Evolutionary conservation across 75 land plant genomes (phyloP), one percentile per base, ranked within the genome.

Genomic region (Ceratopteris richardii): DNA sequence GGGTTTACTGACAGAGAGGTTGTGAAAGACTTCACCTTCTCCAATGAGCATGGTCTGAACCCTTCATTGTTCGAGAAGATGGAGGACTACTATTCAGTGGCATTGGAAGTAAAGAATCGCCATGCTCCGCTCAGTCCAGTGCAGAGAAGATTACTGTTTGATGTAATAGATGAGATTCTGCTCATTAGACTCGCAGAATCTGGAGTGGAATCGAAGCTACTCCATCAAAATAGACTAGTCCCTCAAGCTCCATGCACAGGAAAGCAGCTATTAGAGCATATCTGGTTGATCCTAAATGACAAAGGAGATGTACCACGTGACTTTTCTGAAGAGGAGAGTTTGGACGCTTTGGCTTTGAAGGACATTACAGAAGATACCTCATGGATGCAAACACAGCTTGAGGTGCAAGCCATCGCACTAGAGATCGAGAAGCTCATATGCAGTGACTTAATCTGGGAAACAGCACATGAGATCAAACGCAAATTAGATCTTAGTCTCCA

Each of bases 111-210:
- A 2, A 52, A 22, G 24, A 23, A 2, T 14, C 3, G 54, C 24
- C 14, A 26, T 19, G 23, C 2, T 2, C 23, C 54, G 23, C 29
- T 2, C 1, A 26, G 25, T 52, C 5, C 7, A 26, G 2, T 26
- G 29, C 3, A 4, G 22, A 23, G 54, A 26, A 52, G 54, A 28
- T 4, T 52, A 14, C 54, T 52, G 3, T 52, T 52, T 26, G 54
- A 52, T 52, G 28, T 26, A 23, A 14, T 14, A 1, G 54, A 52
- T 26, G 28, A 52, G 14, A 52, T 52, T 52, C 54, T 52, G 22
- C 25, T 26, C 2, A 2, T 2, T 6, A 52, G 14, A 28, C 54
- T 52, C 24, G 14, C 27, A 52, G 25, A 23, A 28, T 14, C 54
- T 26, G 17, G 13, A 46, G 3, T 2, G 22, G 13, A 52, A 28